phyloP scores from a whole-genome alignment of 202 grass and related monocot genomes.

The Panicum virgatum region DNA sequence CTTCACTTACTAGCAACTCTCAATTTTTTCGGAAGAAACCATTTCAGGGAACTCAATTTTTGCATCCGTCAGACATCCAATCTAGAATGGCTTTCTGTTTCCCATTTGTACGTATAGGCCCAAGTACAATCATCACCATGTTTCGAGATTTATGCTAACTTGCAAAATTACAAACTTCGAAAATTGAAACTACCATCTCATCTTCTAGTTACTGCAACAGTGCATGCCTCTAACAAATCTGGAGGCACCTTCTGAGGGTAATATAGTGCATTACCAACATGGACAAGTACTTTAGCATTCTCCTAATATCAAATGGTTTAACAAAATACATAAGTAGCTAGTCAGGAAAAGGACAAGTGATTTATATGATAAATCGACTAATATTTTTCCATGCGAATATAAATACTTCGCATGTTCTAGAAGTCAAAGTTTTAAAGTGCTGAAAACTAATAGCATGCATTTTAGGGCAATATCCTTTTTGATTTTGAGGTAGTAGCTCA shows the following conservation, averaged over 20 bases:
- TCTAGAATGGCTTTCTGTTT: not conserved
- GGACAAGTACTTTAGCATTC: not conserved
- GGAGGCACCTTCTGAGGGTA: not conserved
- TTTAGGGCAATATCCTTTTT: not conserved
- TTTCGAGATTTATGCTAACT: not conserved
- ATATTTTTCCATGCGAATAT: not conserved
- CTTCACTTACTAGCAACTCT: not conserved
- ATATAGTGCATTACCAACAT: not conserved
- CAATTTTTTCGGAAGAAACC: not conserved
- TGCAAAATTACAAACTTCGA: not conserved
- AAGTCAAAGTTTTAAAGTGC: not conserved
- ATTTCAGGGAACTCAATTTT: not conserved
- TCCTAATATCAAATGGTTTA: constrained; percentile 2
- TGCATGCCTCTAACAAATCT: not conserved
- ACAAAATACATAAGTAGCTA: not conserved
- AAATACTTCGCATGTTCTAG: not conserved
- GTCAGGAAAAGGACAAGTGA: not conserved
- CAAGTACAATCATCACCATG: not conserved
- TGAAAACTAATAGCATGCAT: not conserved
- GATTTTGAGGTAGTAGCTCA: not conserved
- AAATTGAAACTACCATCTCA: not conserved
- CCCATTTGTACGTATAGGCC: not conserved
- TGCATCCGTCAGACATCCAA: not conserved
- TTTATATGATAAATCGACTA: not conserved
- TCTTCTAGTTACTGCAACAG: not conserved